Percentiles rank a stretch among this genome's conserved stretches.
These are phyloP conservation scores for Tremella yokohamensis DNA, from an alignment of 768 basidiomycete genomes.

Conservation along the genomic window DNA sequence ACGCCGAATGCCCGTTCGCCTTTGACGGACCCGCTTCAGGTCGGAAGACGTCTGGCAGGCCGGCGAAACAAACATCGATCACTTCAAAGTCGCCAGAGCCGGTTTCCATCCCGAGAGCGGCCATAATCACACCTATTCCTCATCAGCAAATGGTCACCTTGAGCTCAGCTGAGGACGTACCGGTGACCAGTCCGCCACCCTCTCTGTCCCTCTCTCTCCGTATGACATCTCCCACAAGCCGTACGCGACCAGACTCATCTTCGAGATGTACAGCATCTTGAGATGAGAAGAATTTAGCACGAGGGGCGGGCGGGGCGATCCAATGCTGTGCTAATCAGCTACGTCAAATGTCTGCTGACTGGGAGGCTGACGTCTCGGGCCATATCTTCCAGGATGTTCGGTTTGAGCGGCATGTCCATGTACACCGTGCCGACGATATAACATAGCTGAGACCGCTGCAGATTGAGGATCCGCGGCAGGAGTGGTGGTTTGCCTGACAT, in stretches of 20 bases:
- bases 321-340: constrained; percentile 63
- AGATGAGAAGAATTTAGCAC: constrained; percentile 67
- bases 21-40: constrained; percentile 28
- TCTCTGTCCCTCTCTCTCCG: constrained; percentile 53
- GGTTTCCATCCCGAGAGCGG: constrained; percentile 86
- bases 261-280: constrained; percentile 85
- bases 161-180: constrained; percentile 23
- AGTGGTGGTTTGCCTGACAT: constrained; percentile 21
- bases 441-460: constrained; percentile 76
- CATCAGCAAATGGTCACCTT: neutral
- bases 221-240: constrained; percentile 73
- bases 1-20: constrained; percentile 12
- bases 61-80: constrained; percentile 79
- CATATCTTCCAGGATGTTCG: constrained; percentile 94
- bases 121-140: constrained; percentile 68
- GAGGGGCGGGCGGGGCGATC: constrained; percentile 75
- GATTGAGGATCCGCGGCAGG: constrained; percentile 56
- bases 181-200: constrained; percentile 66
- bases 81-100: constrained; percentile 88
- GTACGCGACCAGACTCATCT: constrained; percentile 90
- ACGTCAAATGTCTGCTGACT: constrained; percentile 1
- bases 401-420: constrained; percentile 98
- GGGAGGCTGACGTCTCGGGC: constrained; percentile 69
- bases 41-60: constrained; percentile 65
- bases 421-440: constrained; percentile 93